Evolutionary conservation across 257 asterid species (phyloP).

Genomic region (Petunia axillaris): DNA sequence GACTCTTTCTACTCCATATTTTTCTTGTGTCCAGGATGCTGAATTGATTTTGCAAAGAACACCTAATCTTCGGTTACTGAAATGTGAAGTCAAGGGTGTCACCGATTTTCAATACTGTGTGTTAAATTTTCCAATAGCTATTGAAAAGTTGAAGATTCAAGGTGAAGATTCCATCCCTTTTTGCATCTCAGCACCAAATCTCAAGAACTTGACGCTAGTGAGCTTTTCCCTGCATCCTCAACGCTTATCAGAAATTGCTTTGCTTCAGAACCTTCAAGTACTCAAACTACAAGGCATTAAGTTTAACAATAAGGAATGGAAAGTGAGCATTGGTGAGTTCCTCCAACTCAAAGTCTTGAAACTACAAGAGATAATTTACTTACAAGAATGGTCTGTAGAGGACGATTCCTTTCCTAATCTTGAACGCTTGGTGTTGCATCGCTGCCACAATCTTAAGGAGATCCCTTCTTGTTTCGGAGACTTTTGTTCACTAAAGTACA

Average conservation of each 20-base stretch:
- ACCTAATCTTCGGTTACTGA: conserved; percentile 25
- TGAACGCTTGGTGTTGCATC: conserved; percentile 3
- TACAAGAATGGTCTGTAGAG: background rate
- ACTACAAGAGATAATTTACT: background rate
- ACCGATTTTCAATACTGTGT: background rate
- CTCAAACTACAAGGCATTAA: background rate
- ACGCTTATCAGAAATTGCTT: conserved; percentile 9
- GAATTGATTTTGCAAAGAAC: conserved; percentile 7
- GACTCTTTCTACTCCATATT: conserved; percentile 19
- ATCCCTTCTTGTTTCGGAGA: background rate
- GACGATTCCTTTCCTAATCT: conserved; percentile 9
- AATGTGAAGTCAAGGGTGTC: background rate
- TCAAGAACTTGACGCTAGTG: conserved; percentile 18
- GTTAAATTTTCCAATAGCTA: background rate
- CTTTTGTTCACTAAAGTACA: background rate
- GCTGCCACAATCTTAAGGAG: background rate
- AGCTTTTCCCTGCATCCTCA: background rate
- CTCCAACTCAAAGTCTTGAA: conserved; percentile 7
- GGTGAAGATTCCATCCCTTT: background rate
- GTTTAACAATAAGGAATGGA: background rate
- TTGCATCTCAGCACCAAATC: conserved; percentile 14
- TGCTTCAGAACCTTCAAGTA: conserved; percentile 24
- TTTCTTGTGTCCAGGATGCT: background rate
- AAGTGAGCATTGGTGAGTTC: conserved; percentile 1
- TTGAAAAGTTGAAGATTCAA: conserved; percentile 21